A percentile compares a stretch with the other conserved stretches of the same genome.
These are phyloP conservation scores for Solanum habrochaites DNA, from an alignment of 257 asterid species.

Conservation along the genomic window DNA sequence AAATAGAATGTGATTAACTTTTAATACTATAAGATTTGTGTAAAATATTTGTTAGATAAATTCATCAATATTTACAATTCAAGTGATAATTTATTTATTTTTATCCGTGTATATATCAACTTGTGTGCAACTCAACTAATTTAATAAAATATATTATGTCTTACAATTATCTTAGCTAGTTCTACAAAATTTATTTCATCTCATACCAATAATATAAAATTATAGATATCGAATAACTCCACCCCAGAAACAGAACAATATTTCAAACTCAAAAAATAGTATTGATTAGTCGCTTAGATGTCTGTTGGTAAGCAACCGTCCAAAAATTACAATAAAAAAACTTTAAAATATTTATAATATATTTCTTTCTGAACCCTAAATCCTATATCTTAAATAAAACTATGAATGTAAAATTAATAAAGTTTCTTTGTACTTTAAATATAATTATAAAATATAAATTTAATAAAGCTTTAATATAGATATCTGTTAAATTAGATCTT, in stretches of 20 bases:
- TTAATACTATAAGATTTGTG: too few species aligned
- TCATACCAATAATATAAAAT: too few species aligned
- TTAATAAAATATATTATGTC: neutral
- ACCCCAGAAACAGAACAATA: neutral
- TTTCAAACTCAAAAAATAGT: neutral
- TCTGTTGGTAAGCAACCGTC: neutral
- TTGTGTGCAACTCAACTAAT: neutral
- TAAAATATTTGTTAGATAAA: too few species aligned
- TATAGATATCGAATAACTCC: neutral
- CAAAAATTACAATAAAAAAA: too few species aligned
- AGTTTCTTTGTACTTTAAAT: too few species aligned
- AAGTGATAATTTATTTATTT: too few species aligned
- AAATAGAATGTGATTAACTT: too few species aligned
- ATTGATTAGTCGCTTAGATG: neutral
- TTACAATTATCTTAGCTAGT: neutral
- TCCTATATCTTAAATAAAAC: too few species aligned
- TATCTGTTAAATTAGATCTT: too few species aligned
- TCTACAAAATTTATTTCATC: neutral
- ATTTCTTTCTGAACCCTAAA: too few species aligned
- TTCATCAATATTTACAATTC: too few species aligned
- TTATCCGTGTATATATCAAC: accelerated
- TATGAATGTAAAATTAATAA: too few species aligned
- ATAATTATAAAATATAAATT: accelerated
- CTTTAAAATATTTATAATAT: neutral
- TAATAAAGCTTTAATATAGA: neutral